Conservation (phyloP, 148 eudicot genomes). For the Cornus florida region DNA sequence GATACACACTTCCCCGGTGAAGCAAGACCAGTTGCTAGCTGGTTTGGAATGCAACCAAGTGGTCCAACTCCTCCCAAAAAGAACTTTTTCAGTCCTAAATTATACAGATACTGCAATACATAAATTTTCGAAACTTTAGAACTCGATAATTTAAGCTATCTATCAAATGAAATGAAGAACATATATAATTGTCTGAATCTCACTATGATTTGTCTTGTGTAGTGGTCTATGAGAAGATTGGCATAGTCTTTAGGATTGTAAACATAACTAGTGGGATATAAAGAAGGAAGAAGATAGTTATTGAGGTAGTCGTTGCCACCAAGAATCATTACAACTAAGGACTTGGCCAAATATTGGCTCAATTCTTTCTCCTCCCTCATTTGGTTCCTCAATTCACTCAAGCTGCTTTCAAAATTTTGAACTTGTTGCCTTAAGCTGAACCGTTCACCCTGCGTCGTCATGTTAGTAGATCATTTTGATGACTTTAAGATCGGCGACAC, state of each 20-base stretch:
- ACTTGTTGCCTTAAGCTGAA: constrained; percentile 63
- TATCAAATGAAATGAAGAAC: no score
- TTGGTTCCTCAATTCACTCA: constrained; percentile 36
- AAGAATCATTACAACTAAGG: constrained; percentile 51
- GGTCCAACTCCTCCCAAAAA: constrained; percentile 63
- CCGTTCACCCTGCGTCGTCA: constrained; percentile 52
- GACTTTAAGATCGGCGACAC: no score
- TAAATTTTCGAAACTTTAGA: not conserved
- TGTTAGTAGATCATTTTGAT: no score
- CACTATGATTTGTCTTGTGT: constrained; percentile 54
- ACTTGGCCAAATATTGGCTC: constrained; percentile 38
- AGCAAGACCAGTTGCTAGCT: constrained; percentile 34
- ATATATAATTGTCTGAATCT: not conserved
- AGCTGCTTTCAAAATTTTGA: constrained; percentile 48
- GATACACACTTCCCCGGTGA: constrained; percentile 47
- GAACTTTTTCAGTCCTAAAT: constrained; percentile 62
- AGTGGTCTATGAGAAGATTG: constrained; percentile 53
- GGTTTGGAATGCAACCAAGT: constrained; percentile 76
- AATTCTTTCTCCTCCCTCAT: constrained; percentile 43
- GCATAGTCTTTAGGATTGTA: constrained; percentile 62
- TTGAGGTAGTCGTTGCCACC: constrained; percentile 93
- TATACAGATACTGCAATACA: constrained; percentile 38
- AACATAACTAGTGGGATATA: constrained; percentile 40
- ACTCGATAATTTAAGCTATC: not conserved
- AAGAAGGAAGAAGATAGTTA: constrained; percentile 49